phyloP scores from a whole-genome alignment of 1,284 basidiomycete species.

The Cryptococcus sp. region DNA sequence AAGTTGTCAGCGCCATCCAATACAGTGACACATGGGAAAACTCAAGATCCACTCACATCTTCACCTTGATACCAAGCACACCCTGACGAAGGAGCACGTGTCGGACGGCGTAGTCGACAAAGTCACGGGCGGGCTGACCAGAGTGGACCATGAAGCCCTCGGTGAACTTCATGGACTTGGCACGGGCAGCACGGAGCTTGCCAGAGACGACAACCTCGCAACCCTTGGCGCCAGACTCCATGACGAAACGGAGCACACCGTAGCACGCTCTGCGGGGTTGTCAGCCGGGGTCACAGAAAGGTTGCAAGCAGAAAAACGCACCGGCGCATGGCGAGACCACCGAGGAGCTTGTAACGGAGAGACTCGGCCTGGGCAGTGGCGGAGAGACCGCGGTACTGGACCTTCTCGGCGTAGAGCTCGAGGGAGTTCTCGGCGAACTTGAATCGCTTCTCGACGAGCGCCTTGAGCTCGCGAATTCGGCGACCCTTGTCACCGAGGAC shows the following conservation, averaged over 20 bases:
- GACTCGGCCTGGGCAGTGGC: slow-evolving; percentile 99
- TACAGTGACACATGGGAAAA: not conserved
- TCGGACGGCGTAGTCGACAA: slow-evolving; percentile 95
- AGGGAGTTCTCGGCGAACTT: slow-evolving; percentile 99
- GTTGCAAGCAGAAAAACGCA: slow-evolving; percentile 48
- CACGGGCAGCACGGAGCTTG: slow-evolving; percentile 98
- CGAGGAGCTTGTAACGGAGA: slow-evolving; percentile 97
- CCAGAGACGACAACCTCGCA: slow-evolving; percentile 99
- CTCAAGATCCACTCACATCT: slow-evolving; percentile 68
- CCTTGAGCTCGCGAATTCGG: slow-evolving; percentile 97
- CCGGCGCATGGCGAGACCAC: slow-evolving; percentile 98
- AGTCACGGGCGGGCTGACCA: slow-evolving; percentile 95
- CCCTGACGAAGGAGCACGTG: slow-evolving; percentile 99
- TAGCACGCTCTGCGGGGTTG: slow-evolving; percentile 80
- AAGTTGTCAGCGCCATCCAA: not conserved
- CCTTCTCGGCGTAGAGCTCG: slow-evolving; percentile 99
- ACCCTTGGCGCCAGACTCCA: slow-evolving; percentile 99
- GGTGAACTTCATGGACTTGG: slow-evolving; percentile 99
- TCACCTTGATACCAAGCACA: slow-evolving; percentile 99
- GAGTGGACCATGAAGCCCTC: slow-evolving; percentile 99
- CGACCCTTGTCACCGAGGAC: slow-evolving; percentile 99
- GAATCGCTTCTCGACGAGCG: slow-evolving; percentile 99
- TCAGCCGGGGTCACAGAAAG: slow-evolving; percentile 7
- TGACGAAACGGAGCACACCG: slow-evolving; percentile 99
- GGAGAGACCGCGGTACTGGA: slow-evolving; percentile 97